phyloP scores from a whole-genome alignment of 2,329 filamentous ascomycete species.

The Pseudogymnoascus sp. region DNA sequence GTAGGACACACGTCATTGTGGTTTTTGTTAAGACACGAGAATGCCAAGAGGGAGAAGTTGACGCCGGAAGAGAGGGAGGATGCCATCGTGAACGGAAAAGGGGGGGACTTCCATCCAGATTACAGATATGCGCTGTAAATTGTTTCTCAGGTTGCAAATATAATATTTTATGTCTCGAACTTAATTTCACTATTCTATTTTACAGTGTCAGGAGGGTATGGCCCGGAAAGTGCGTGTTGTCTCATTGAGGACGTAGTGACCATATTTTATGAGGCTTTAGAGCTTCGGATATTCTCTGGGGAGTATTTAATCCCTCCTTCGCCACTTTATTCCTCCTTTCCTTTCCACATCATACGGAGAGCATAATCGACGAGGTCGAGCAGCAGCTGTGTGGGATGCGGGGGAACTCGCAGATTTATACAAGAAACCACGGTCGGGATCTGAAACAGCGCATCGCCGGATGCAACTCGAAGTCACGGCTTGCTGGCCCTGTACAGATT shows the following conservation, averaged over 20 bases:
- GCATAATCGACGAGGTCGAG: too few species aligned
- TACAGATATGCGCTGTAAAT: conserved; percentile 19
- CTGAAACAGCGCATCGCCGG: too few species aligned
- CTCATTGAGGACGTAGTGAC: too few species aligned
- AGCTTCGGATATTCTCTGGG: neutral
- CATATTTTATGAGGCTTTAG: neutral
- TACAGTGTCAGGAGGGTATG: too few species aligned
- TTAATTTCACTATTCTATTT: neutral
- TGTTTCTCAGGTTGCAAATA: neutral
- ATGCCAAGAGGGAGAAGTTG: conserved; percentile 17
- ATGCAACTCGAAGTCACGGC: too few species aligned
- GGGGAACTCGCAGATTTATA: too few species aligned
- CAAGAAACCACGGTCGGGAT: too few species aligned
- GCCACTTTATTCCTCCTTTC: neutral
- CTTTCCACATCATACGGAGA: neutral
- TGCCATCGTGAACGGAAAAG: conserved; percentile 19
- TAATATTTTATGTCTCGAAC: neutral
- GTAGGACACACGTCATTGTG: conserved; percentile 19
- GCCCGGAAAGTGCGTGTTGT: too few species aligned
- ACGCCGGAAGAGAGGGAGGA: conserved; percentile 19
- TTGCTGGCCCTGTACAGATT: neutral
- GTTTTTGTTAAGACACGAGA: conserved; percentile 17
- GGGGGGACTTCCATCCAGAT: conserved; percentile 22
- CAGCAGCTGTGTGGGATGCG: too few species aligned
- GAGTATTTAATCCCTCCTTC: neutral